Percentiles rank a stretch among this genome's conserved stretches.
phyloP scores from a whole-genome alignment of 768 basidiomycete genomes.

The Polyporus arcularius region DNA sequence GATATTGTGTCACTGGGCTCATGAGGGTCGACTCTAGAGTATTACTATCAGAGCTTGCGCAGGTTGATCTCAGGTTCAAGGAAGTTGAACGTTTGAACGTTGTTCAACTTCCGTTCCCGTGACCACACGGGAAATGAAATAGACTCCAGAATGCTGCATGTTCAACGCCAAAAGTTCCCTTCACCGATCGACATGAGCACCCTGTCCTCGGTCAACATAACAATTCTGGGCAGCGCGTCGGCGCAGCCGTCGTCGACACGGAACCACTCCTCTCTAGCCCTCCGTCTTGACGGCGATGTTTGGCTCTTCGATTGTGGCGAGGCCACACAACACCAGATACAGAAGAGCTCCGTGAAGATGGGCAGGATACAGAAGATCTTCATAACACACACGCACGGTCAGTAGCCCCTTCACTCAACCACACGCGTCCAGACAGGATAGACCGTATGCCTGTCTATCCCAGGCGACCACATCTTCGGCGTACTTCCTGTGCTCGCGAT shows the following conservation, averaged over 20 bases:
- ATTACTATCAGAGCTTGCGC: too few relatives aligned
- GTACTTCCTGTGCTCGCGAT: conserved; percentile 68
- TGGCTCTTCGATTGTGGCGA: conserved; percentile 90
- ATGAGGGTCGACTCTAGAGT: too few relatives aligned
- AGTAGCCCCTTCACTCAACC: conserved; percentile 6
- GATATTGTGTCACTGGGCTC: conserved; percentile 7
- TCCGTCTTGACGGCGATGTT: conserved; percentile 67
- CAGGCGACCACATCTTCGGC: conserved; percentile 85
- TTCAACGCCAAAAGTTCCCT: too few relatives aligned
- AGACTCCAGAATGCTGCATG: too few relatives aligned
- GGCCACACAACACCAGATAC: conserved; percentile 77
- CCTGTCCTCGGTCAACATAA: conserved; percentile 48
- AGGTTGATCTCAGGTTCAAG: too few relatives aligned
- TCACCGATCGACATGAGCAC: neutral
- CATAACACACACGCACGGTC: conserved; percentile 89
- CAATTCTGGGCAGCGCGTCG: conserved; percentile 81
- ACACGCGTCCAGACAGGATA: neutral
- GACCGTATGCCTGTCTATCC: neutral
- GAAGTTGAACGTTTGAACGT: too few relatives aligned
- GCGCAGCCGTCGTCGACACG: conserved; percentile 79
- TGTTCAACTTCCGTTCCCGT: too few relatives aligned
- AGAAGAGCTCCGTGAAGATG: conserved; percentile 74
- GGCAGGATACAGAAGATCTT: conserved; percentile 81
- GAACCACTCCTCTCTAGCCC: conserved; percentile 73
- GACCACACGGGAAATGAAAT: too few relatives aligned